A percentile compares a stretch with the other conserved stretches of the same genome.
Conservation (phyloP, 192 early-diverging fungal species). For the Linnemannia hyalina region DNA sequence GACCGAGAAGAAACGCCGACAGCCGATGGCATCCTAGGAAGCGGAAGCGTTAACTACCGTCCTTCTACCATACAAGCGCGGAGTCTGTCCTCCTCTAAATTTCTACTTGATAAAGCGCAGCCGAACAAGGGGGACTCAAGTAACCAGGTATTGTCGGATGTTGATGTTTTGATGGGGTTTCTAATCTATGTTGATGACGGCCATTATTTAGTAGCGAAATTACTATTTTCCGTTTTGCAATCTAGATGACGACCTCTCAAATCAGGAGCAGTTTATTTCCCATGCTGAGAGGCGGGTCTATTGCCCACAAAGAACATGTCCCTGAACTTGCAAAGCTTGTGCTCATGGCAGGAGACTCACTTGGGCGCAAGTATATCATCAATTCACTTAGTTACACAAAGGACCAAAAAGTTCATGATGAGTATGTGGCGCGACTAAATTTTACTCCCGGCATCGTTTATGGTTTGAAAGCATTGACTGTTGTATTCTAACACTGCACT, state of each 20-base stretch:
- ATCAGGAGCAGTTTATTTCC: background rate
- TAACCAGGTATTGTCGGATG: background rate
- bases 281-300: conserved; percentile 28
- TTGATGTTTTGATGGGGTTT: too few species aligned
- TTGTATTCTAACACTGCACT: background rate
- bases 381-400: conserved; percentile 29
- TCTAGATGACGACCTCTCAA: background rate
- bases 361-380: conserved; percentile 22
- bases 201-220: background rate
- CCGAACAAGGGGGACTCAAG: background rate
- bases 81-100: background rate
- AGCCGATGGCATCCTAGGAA: conserved; percentile 21
- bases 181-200: background rate
- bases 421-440: background rate
- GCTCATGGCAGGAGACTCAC: background rate
- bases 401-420: background rate
- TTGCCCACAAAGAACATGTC: conserved; percentile 2
- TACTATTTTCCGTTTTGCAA: background rate
- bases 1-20: conserved; percentile 24
- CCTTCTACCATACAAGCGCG: background rate
- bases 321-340: conserved; percentile 12
- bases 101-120: background rate
- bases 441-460: background rate
- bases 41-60: conserved; percentile 1
- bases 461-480: background rate